Evolutionary conservation across 345 rosid genomes (phyloP), one percentile per base, ranked within the genome.

Genomic region (Cardamine chenopodiifolia): DNA sequence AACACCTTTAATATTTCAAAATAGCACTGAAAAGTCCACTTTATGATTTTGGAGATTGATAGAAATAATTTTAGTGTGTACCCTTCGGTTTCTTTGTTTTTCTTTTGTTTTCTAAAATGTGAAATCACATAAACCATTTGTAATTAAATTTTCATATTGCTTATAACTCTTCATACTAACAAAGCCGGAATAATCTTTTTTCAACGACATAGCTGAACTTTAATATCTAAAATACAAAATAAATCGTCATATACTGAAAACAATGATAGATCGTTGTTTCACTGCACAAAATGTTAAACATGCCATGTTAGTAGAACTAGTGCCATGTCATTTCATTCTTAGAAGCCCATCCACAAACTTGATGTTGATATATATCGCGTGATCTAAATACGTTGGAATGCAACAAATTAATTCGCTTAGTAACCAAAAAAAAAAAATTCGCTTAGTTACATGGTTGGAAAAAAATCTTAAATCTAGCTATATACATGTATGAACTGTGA

Each of bases 251-350:
- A 42, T 53, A 62, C 70, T 53, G 52, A 28, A 40, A 72, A 19
- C 44, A 53, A 29, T 22, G 45, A 39, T 19, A 19, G 28, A 28
- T 72, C 23, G 29, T n/a, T 42, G 18, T 31, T 52, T 39, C 37
- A 17, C 17, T 73, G 54, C 71, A 26, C 42, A 74, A 66, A 64
- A 20, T 54, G 28, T n/a, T 26, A 66, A 74, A 74, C 67, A 48
- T 58, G 47, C 54, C 66, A 74, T 47, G 73, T 66, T 74, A 57
- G 28, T 25, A 48, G 45, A n/a, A 34, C 8, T 20, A 26, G 45
- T 15, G 18, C 10, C 28, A 45, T 45, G 60, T 13, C 62, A 50
- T 49, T 32, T 57, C 37, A 66, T 57, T 66, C 32, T 66, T 66
- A 66, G 17, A 47, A 57, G 29, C 48, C 65, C 32, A 64, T 45